Conservation (phyloP, 2,329 filamentous ascomycete genomes). For the Bipolaris bicolor region DNA sequence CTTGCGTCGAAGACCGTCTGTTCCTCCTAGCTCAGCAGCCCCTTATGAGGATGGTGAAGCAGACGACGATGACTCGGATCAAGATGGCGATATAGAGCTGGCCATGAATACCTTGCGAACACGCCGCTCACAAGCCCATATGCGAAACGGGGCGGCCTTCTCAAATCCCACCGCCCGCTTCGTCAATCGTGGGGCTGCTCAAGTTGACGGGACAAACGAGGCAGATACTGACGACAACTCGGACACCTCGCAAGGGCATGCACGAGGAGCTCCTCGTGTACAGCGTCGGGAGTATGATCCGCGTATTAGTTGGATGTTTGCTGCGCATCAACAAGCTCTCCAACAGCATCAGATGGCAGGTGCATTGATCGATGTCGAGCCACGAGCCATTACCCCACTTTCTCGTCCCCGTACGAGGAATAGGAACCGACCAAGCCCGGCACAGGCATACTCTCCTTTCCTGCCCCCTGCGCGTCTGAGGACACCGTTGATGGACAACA, state of each 20-base stretch:
- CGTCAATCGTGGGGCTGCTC: constrained; percentile 31
- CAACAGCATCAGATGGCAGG: constrained; percentile 42
- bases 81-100: constrained; percentile 47
- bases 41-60: constrained; percentile 52
- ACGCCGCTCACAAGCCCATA: constrained; percentile 44
- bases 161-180: constrained; percentile 33
- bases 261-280: constrained; percentile 29
- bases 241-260: constrained; percentile 45
- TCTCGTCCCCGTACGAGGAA: constrained; percentile 49
- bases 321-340: constrained; percentile 49
- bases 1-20: constrained; percentile 48
- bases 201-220: constrained; percentile 35
- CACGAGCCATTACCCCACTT: constrained; percentile 48
- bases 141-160: constrained; percentile 39
- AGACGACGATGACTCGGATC: constrained; percentile 52
- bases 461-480: constrained; percentile 42
- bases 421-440: constrained; percentile 47
- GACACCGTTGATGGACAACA: constrained; percentile 44
- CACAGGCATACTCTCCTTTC: constrained; percentile 45
- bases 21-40: constrained; percentile 42
- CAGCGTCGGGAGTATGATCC: constrained; percentile 49
- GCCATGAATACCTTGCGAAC: constrained; percentile 43
- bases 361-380: constrained; percentile 44
- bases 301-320: constrained; percentile 51
- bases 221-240: constrained; percentile 49